Percentiles rank a stretch among this genome's conserved stretches.
Conservation (phyloP, 164 flowering plant genomes). For the Dillenia suffruticosa region DNA sequence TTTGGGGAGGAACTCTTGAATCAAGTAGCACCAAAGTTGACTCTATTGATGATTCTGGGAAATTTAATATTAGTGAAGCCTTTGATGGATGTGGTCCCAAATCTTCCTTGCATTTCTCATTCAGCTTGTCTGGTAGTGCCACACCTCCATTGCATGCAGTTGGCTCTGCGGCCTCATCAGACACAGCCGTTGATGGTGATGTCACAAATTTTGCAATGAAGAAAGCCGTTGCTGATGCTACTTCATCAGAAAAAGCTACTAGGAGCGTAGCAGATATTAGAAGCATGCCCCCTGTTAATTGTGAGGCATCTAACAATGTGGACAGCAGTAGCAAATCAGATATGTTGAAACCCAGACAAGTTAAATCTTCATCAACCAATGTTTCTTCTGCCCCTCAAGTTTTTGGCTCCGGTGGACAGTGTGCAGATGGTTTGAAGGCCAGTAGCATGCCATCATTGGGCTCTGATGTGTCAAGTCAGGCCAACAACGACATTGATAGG, state of each 20-base stretch:
- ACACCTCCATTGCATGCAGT: constrained; percentile 13
- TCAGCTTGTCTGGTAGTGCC: constrained; percentile 21
- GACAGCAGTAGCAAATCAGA: constrained; percentile 11
- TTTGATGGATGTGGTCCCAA: constrained; percentile 22
- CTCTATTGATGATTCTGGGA: constrained; percentile 13
- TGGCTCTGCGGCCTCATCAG: constrained; percentile 10
- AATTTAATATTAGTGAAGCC: constrained; percentile 14
- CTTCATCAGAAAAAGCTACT: constrained; percentile 12
- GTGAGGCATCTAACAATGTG: constrained; percentile 16
- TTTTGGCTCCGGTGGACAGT: constrained; percentile 5
- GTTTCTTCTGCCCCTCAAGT: constrained; percentile 20
- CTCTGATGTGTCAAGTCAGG: too few relatives aligned
- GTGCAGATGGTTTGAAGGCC: too few relatives aligned
- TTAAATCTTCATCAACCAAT: constrained; percentile 18
- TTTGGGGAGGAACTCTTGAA: constrained; percentile 34
- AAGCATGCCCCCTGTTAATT: constrained; percentile 9
- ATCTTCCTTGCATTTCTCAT: constrained; percentile 25
- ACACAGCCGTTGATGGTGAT: constrained; percentile 14
- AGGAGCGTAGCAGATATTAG: constrained; percentile 7
- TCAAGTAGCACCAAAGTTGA: constrained; percentile 15
- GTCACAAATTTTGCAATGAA: constrained; percentile 7
- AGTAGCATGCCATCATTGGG: too few relatives aligned
- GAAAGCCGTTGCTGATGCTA: constrained; percentile 11
- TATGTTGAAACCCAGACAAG: constrained; percentile 19
- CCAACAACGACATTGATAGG: too few relatives aligned